phyloP scores from a whole-genome alignment of 164 flowering plant genomes.

The Stephania yunnanensis region DNA sequence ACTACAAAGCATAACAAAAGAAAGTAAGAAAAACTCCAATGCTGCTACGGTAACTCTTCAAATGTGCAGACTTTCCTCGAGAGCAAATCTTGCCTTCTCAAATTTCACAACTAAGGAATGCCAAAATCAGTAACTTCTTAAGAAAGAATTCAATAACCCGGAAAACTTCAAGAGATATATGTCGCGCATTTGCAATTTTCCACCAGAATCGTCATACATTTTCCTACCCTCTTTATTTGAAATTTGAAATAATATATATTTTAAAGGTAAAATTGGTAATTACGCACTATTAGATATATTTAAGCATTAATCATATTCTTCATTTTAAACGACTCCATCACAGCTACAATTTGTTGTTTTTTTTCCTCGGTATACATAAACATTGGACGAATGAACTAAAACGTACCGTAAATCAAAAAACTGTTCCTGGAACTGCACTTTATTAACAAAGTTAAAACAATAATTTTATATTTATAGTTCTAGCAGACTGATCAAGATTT shows the following conservation, averaged over 20 bases:
- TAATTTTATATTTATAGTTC: no score
- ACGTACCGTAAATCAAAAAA: no score
- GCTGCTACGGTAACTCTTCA: background rate
- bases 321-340: background rate
- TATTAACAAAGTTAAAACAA: no score
- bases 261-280: background rate
- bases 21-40: background rate
- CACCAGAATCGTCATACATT: background rate
- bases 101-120: slow-evolving; percentile 51
- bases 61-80: slow-evolving; percentile 52
- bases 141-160: background rate
- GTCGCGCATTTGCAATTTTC: background rate
- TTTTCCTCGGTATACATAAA: background rate
- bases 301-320: background rate
- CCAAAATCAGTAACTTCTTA: slow-evolving; percentile 4
- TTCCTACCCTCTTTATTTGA: background rate
- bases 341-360: background rate
- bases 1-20: background rate
- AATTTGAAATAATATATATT: background rate
- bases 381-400: no score
- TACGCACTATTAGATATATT: background rate
- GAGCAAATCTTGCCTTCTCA: slow-evolving; percentile 75
- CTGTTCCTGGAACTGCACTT: no score
- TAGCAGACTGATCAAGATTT: no score
- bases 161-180: background rate